Base-by-base conservation (phyloP, 495 filamentous ascomycete species). In the Talaromyces nanjingensis region DNA sequence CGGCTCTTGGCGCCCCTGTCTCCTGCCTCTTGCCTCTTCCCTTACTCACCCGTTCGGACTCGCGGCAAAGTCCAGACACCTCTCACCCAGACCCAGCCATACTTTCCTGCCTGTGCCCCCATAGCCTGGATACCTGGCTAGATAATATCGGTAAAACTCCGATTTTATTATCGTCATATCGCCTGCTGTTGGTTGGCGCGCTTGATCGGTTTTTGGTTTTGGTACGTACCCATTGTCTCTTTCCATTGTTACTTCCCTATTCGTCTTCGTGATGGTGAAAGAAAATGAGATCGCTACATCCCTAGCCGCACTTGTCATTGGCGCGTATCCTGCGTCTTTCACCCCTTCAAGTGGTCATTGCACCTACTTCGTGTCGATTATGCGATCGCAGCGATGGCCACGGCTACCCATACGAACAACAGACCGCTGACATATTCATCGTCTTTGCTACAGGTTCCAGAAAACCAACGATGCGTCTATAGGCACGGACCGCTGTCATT, bases 381-480 rank as follows among this genome's bases (percentile, higher is more conserved):
- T 49, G 45, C 45, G 45, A 49, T 49, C 45, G 8, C 8, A 20
- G n/a, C 24, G 6, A 20, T 27, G 52, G 25, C 52, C 11, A 29
- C 52, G 11, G 11, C 52, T 29, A 16, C 14, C 52, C 4, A 11
- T n/a, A 27, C 14, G 25, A 55, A 55, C 52, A 24, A 27, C 9
- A 16, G 20, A 55, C 25, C 11, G 52, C 59, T 60, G 39, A 60
- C 59, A 45, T 20, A 18, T 37, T 42, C 18, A 37, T 60, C 20
- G 7, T 20, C 39, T 12, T 22, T 22, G 24, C 33, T 47, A 27
- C 71, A 72, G 65, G 68, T 49, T 59, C 33, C 55, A 1, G 52
- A 27, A 27, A 49, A 49, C 67, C 64, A 74, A 80, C 72, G 65
- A 80, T 80, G 77, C 74, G 73, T 60, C 65, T 67, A 42, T 78